Base-by-base conservation (phyloP, 2,329 filamentous ascomycete species). In the Fusarium algeriense region DNA sequence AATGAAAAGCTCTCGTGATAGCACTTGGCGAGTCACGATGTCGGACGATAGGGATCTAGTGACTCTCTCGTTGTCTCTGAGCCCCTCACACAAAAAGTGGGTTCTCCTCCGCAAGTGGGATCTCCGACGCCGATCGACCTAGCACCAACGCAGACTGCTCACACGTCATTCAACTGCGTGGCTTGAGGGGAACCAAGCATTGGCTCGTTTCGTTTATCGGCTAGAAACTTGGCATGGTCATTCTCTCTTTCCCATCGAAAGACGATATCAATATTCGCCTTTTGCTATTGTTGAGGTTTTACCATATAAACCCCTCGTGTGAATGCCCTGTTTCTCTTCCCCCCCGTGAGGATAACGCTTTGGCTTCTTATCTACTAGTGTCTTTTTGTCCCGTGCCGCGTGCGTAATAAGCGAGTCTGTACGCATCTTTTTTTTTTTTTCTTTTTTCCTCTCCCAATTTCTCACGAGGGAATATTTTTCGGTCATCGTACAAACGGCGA, bases 151-250 rank as follows among this genome's bases (percentile, higher is more conserved):
- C 38, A 34, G 64, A 67, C n/a, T 23, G 12, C 32, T 46, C 63
- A 55, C 56, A 67, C 64, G 64, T 67, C 64, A 69, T 58, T 28
- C 19, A 17, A 30, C 50, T 50, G 61, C 70, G 70, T 72, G 70
- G 70, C 70, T 72, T 70, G 54, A 70, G 44, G 53, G 49, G 52
- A 26, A 40, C 40, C 49, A 41, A 23, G 70, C 43, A 73, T 72
- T 72, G 70, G 70, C 26, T 48, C 57, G n/a, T 60, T 38, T 46
- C 35, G 49, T 32, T 34, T 34, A 35, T 30, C 54, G 6, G 34
- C 37, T 63, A 32, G 23, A 64, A 55, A 54, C 69, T 62, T 61
- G 55, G 63, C 68, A 46, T 28, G 46, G 55, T 60, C 55, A 60
- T 60, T 41, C 14, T 56, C 23, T 45, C 9, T 26, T 12, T 60